Evolutionary conservation across 441 rosid species (phyloP).

Genomic region (Adansonia rubrostipa): DNA sequence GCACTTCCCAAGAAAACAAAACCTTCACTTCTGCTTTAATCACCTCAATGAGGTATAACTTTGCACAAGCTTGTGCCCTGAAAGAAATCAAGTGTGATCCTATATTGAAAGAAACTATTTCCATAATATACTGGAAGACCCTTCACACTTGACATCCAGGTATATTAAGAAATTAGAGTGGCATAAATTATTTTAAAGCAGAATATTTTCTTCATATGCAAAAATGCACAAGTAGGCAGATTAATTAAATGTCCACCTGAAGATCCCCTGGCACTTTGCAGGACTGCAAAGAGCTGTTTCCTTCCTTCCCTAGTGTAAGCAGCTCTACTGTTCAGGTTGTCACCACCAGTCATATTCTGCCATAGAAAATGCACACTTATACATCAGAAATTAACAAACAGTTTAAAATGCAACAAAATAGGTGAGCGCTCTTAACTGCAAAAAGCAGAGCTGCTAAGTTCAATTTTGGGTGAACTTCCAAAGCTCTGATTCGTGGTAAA

Average conservation of each 20-base stretch:
- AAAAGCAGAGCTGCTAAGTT: slow-evolving; percentile 86
- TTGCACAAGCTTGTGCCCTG: neutral
- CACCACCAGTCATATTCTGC: slow-evolving; percentile 70
- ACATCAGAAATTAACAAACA: slow-evolving; percentile 31
- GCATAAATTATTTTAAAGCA: slow-evolving; percentile 21
- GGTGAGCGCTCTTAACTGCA: slow-evolving; percentile 69
- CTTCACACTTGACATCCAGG: slow-evolving; percentile 25
- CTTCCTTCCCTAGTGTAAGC: slow-evolving; percentile 97
- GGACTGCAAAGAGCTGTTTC: slow-evolving; percentile 96
- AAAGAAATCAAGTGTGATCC: slow-evolving; percentile 13
- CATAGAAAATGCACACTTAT: slow-evolving; percentile 36
- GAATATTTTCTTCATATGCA: slow-evolving; percentile 14
- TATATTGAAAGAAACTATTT: slow-evolving; percentile 10
- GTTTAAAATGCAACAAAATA: slow-evolving; percentile 25
- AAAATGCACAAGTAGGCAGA: slow-evolving; percentile 19
- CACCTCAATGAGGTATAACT: neutral
- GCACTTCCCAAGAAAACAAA: neutral
- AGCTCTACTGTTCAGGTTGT: slow-evolving; percentile 76
- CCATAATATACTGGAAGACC: neutral
- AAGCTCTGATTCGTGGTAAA: slow-evolving; percentile 75
- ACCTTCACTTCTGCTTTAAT: slow-evolving; percentile 10
- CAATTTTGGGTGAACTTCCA: slow-evolving; percentile 95
- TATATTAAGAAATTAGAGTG: neutral
- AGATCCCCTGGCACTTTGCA: slow-evolving; percentile 99
- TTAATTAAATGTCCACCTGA: slow-evolving; percentile 68